A percentile compares a stretch with the other conserved stretches of the same genome.
These are phyloP conservation scores for Myxozyma kluyveri DNA, from an alignment of 805 yeast species.

Conservation along the genomic window DNA sequence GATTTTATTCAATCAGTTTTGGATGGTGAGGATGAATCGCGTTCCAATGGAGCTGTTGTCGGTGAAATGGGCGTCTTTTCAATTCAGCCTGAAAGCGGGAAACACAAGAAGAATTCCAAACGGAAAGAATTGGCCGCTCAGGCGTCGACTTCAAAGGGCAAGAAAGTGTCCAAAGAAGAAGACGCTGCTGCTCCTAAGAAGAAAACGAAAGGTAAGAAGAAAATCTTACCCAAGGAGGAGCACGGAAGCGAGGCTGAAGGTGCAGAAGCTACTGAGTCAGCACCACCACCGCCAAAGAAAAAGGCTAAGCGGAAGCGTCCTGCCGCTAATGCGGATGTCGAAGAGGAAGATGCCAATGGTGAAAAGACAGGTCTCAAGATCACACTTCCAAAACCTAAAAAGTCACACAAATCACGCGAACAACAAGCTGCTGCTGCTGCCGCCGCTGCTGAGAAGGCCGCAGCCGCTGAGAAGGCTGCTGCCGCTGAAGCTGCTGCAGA, in stretches of 20 bases:
- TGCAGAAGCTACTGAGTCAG: not conserved
- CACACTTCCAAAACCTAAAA: slow-evolving; percentile 9
- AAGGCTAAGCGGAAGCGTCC: not conserved
- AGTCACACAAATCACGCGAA: slow-evolving; percentile 10
- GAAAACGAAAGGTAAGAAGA: slow-evolving; percentile 2
- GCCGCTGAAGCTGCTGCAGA: slow-evolving; percentile 3
- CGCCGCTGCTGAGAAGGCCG: slow-evolving; percentile 16
- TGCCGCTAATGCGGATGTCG: not conserved
- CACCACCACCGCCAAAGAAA: not conserved
- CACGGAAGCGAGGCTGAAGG: not conserved
- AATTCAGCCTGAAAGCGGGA: slow-evolving; percentile 4
- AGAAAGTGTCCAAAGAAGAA: not conserved
- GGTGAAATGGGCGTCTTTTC: slow-evolving; percentile 5
- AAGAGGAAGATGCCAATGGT: slow-evolving; percentile 1
- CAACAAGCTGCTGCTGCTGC: slow-evolving; percentile 6
- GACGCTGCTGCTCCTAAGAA: slow-evolving; percentile 1
- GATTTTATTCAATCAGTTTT: not conserved
- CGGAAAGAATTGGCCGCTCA: not conserved
- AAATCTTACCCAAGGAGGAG: not conserved
- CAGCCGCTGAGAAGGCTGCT: slow-evolving; percentile 4
- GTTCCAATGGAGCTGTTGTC: not conserved
- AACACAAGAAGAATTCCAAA: not conserved
- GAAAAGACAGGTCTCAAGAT: slow-evolving; percentile 10
- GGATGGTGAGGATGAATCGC: not conserved
- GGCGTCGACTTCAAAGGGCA: too few species aligned